Evolutionary conservation across 2,329 filamentous ascomycete species (phyloP).

Genomic region (Ilyonectria destructans): DNA sequence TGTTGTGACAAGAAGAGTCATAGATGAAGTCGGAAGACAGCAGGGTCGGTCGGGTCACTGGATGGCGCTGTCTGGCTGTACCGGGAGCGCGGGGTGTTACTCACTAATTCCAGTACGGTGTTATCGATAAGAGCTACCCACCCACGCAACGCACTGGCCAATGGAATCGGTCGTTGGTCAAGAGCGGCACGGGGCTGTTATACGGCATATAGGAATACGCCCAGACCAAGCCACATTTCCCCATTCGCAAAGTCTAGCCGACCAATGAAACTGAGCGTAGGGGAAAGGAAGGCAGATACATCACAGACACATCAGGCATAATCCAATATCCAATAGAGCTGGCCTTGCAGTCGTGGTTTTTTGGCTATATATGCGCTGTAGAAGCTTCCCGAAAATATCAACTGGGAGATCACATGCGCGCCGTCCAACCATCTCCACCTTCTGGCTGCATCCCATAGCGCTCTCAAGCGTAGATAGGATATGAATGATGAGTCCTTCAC

Average conservation of each 20-base stretch:
- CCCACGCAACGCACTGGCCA: background rate
- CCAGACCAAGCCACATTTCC: constrained; percentile 14
- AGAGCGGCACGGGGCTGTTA: background rate
- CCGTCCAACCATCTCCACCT: background rate
- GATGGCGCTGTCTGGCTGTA: constrained; percentile 14
- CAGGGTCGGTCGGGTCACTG: constrained; percentile 8
- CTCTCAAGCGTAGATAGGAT: background rate
- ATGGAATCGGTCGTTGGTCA: background rate
- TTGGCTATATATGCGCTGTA: constrained; percentile 6
- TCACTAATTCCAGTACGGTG: constrained; percentile 24
- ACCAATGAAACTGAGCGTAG: background rate
- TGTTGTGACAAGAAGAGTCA: constrained; percentile 45
- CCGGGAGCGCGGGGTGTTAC: constrained; percentile 44
- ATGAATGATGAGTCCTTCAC: background rate
- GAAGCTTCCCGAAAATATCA: constrained; percentile 5
- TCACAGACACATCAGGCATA: background rate
- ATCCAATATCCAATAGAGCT: background rate
- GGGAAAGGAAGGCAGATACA: background rate
- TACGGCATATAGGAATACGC: constrained; percentile 20
- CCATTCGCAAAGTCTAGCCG: background rate
- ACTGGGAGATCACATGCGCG: constrained; percentile 6
- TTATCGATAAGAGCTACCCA: constrained; percentile 32
- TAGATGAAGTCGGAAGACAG: constrained; percentile 34
- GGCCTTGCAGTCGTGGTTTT: constrained; percentile 4
- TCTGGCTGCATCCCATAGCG: constrained; percentile 6